Conservation (phyloP, 2,329 filamentous ascomycete genomes). For the Coniella lustricola region DNA sequence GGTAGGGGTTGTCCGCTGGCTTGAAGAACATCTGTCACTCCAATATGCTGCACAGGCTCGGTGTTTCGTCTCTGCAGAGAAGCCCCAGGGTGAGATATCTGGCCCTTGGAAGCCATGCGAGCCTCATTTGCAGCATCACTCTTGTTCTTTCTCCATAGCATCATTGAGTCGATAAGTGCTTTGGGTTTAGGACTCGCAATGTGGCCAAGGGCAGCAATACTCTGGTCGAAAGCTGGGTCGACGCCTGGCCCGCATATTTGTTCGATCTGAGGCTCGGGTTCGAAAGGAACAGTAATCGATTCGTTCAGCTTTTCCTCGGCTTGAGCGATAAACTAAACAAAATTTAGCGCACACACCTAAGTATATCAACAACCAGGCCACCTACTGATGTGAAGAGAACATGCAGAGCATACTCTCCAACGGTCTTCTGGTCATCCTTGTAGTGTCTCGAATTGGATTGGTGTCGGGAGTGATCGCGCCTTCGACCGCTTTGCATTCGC, state of each 20-base stretch:
- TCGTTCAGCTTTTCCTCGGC: slow-evolving; percentile 95
- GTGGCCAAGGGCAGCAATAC: slow-evolving; percentile 87
- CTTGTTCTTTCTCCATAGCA: slow-evolving; percentile 96
- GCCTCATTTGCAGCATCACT: slow-evolving; percentile 78
- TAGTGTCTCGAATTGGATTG: slow-evolving; percentile 68
- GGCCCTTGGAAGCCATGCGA: slow-evolving; percentile 25
- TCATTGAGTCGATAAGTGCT: slow-evolving; percentile 91
- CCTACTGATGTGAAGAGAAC: slow-evolving; percentile 86
- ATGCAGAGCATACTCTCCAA: slow-evolving; percentile 96
- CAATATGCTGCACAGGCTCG: slow-evolving; percentile 52
- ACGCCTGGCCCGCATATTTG: slow-evolving; percentile 83
- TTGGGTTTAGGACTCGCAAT: slow-evolving; percentile 93
- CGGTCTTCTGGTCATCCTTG: slow-evolving; percentile 76
- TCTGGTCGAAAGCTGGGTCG: slow-evolving; percentile 85
- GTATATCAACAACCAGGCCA: slow-evolving; percentile 17
- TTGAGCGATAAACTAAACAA: slow-evolving; percentile 72
- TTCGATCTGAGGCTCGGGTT: slow-evolving; percentile 79
- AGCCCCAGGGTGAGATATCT: slow-evolving; percentile 27
- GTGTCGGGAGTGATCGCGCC: slow-evolving; percentile 66
- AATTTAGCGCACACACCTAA: slow-evolving; percentile 26
- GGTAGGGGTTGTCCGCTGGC: slow-evolving; percentile 34
- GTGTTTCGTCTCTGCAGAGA: slow-evolving; percentile 65
- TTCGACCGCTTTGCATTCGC: slow-evolving; percentile 57
- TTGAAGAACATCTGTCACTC: slow-evolving; percentile 24
- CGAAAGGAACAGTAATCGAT: slow-evolving; percentile 72